Base-by-base conservation (phyloP, 2,329 filamentous ascomycete genomes). In the Xylaria sp. region DNA sequence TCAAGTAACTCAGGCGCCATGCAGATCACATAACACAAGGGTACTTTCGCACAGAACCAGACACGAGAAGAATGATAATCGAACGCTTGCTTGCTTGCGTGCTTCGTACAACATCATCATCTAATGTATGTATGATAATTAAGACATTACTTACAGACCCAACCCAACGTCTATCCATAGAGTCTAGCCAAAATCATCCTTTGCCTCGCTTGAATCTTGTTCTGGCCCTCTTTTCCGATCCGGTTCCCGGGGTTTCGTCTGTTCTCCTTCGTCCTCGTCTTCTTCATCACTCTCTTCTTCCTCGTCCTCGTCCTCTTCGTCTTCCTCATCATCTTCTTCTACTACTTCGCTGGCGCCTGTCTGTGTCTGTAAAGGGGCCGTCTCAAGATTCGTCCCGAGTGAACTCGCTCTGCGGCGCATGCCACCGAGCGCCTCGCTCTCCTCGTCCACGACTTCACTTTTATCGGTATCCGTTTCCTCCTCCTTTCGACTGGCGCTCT, bases 381-480 rank as follows among this genome's bases (percentile, higher is more conserved):
- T 85, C 77, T 89, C 88, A 51, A 89, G 79, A 57, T 75, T 66
- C 13, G 59, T 78, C 2, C 82, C 84, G 57, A 88, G 84, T 39
- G 88, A 78, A 72, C 90, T 91, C 68, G 84, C 83, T 68, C 89
- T 84, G 74, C 87, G 80, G 2, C 87, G 85, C 63, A 82, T 82
- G 32, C 85, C 82, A 58, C 87, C 86, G 25, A 91, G 80, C 7
- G 86, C 84, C 76, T 90, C 88, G 69, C 85, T 89, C 67, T 84
- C 83, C 56, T 85, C 84, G 3, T 69, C 63, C 13, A 66, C 82
- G 2, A 76, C 76, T 54, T 83, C 80, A 72, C 85, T 78, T n/a
- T 79, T 76, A 9, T 79, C 78, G 5, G 73, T 69, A 0, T 39
- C 39, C 10, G 66, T 61, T 39, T 66, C 48, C 37, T 66, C 67